Conservation (phyloP, 345 rosid species). For the Brassica incana region DNA sequence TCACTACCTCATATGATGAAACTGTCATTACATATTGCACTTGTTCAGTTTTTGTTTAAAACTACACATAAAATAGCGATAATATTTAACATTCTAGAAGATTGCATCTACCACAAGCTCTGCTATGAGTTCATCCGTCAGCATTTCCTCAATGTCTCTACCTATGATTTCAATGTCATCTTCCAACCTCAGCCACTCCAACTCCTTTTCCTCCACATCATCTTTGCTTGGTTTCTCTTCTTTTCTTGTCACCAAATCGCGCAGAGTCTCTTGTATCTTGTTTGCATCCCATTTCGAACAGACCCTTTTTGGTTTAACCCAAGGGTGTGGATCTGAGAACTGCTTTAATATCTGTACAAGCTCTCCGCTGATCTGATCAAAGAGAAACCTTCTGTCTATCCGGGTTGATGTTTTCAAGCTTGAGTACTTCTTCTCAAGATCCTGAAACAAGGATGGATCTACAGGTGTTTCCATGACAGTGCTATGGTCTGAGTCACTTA, state of each 20-base stretch:
- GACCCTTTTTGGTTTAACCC: slow-evolving; percentile 48
- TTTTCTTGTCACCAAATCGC: slow-evolving; percentile 43
- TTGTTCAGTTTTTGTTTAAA: neutral
- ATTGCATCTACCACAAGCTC: slow-evolving; percentile 48
- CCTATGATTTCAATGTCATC: slow-evolving; percentile 62
- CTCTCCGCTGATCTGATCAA: slow-evolving; percentile 61
- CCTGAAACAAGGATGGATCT: slow-evolving; percentile 61
- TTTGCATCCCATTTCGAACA: slow-evolving; percentile 45
- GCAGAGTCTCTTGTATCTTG: slow-evolving; percentile 49
- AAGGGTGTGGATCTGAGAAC: slow-evolving; percentile 52
- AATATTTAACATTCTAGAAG: slow-evolving; percentile 29
- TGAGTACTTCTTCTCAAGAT: slow-evolving; percentile 68
- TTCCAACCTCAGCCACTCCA: slow-evolving; percentile 58
- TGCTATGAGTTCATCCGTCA: slow-evolving; percentile 65
- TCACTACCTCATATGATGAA: slow-evolving; percentile 25
- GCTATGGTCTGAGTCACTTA: slow-evolving; percentile 45
- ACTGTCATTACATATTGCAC: slow-evolving; percentile 39
- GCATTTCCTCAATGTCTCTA: slow-evolving; percentile 62
- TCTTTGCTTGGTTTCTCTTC: slow-evolving; percentile 42
- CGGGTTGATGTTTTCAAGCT: slow-evolving; percentile 43
- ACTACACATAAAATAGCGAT: slow-evolving; percentile 7
- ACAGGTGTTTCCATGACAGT: slow-evolving; percentile 54
- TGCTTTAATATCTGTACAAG: slow-evolving; percentile 53
- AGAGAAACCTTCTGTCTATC: slow-evolving; percentile 70
- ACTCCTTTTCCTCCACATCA: slow-evolving; percentile 46